phyloP scores from a whole-genome alignment of 352 stramenopile genomes.

The Globisporangium irregulare region DNA sequence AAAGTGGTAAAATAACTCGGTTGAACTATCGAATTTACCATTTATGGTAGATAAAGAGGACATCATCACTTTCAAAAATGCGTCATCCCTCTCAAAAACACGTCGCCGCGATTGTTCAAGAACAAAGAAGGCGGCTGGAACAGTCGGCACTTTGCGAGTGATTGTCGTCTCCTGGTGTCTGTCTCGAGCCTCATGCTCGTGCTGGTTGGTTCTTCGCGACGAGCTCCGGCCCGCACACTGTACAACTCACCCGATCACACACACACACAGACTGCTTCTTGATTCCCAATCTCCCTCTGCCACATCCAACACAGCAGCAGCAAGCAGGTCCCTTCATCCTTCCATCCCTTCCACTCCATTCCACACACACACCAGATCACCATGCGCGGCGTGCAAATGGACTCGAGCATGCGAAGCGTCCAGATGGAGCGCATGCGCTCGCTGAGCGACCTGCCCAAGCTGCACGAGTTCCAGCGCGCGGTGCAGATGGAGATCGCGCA shows the following conservation, averaged over 20 bases:
- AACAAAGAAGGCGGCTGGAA: constrained; percentile 11
- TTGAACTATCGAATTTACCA: no score
- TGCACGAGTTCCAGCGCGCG: constrained; percentile 66
- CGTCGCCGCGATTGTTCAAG: constrained; percentile 2
- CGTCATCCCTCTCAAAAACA: no score
- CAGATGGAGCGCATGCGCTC: constrained; percentile 21
- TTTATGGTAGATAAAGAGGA: no score
- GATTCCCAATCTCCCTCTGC: not conserved
- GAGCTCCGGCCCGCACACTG: not conserved
- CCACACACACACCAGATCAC: not conserved
- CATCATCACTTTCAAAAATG: no score
- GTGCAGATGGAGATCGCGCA: constrained; percentile 63
- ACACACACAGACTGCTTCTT: not conserved
- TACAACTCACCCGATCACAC: constrained; percentile 7
- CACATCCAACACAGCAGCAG: not conserved
- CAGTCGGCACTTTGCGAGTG: constrained; percentile 5
- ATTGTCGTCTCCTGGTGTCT: constrained; percentile 3
- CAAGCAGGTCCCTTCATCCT: not conserved
- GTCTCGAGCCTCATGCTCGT: not conserved
- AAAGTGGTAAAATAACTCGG: no score
- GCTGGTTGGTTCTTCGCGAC: not conserved
- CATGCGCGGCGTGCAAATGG: constrained; percentile 5
- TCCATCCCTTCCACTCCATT: not conserved
- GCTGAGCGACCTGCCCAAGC: constrained; percentile 45
- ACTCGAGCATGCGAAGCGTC: constrained; percentile 10